Evolutionary conservation across 306 rosid species (phyloP).

Genomic region (Prinsepia uniflora): DNA sequence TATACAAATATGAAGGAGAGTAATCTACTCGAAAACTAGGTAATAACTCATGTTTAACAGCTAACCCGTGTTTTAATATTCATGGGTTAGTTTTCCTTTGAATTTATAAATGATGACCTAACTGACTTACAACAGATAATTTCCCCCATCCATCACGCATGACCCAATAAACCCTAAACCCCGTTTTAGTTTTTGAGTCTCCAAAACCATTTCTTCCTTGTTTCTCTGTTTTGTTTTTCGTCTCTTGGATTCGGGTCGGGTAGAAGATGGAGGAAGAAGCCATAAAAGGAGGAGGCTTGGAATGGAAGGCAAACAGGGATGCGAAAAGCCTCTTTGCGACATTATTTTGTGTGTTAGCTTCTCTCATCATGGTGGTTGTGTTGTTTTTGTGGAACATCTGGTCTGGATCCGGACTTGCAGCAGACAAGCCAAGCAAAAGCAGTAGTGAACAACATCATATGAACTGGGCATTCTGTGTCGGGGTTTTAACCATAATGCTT

Average conservation of each 20-base stretch:
- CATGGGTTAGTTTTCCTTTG: background rate
- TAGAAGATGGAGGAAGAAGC: constrained; percentile 20
- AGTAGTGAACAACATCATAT: background rate
- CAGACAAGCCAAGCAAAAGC: constrained; percentile 21
- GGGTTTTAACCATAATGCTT: constrained; percentile 41
- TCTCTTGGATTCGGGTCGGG: background rate
- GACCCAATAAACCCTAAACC: background rate
- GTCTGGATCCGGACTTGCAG: constrained; percentile 35
- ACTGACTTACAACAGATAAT: background rate
- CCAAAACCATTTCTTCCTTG: background rate
- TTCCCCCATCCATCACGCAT: background rate
- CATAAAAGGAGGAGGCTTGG: constrained; percentile 13
- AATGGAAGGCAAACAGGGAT: constrained; percentile 19
- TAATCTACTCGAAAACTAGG: background rate
- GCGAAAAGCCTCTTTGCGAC: constrained; percentile 13
- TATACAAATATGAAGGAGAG: background rate
- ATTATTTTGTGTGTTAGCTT: constrained; percentile 21
- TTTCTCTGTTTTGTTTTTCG: background rate
- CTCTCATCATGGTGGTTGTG: constrained; percentile 30
- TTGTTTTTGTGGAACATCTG: constrained; percentile 39
- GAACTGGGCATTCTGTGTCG: constrained; percentile 36
- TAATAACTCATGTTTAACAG: background rate
- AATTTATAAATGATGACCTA: background rate
- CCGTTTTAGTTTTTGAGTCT: background rate
- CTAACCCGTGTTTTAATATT: background rate